A percentile compares a stretch with the other conserved stretches of the same genome.
Evolutionary conservation across 1,284 basidiomycete genomes (phyloP).

Genomic region (Hortiboletus rubellus): DNA sequence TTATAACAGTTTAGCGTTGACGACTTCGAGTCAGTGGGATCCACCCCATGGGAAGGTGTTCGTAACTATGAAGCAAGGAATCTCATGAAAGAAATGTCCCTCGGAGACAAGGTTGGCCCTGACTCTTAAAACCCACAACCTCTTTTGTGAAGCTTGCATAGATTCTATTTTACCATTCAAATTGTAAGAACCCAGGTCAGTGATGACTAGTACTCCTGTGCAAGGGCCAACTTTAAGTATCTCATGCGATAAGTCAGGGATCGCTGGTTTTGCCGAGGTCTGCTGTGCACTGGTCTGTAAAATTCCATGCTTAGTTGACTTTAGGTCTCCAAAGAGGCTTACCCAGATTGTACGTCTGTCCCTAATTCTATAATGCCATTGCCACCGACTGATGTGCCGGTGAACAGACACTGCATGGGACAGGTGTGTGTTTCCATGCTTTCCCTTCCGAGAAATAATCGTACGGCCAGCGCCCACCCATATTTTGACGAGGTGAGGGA

Average conservation of each 20-base stretch:
- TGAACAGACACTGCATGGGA: constrained; percentile 86
- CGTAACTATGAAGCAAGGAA: constrained; percentile 91
- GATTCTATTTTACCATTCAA: constrained; percentile 89
- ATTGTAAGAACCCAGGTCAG: constrained; percentile 83
- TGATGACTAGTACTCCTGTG: background rate
- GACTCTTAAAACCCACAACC: constrained; percentile 4
- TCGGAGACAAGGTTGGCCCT: constrained; percentile 71
- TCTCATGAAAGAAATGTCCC: constrained; percentile 88
- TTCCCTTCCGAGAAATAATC: constrained; percentile 7
- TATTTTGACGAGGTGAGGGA: constrained; percentile 79
- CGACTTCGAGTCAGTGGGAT: constrained; percentile 76
- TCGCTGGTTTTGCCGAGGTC: constrained; percentile 83
- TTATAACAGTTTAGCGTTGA: constrained; percentile 79
- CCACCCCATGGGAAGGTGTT: constrained; percentile 90
- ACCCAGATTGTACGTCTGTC: constrained; percentile 78
- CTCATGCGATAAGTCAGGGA: constrained; percentile 49
- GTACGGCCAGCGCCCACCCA: constrained; percentile 62
- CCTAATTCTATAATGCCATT: constrained; percentile 4
- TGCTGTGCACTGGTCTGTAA: constrained; percentile 17
- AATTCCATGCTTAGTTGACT: constrained; percentile 4
- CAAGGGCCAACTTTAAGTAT: background rate
- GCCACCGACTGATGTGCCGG: constrained; percentile 16
- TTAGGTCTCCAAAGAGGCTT: constrained; percentile 80
- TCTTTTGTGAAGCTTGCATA: constrained; percentile 24
- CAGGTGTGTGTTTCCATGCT: constrained; percentile 47